These are phyloP conservation scores for Talaromyces wortmannii DNA, from an alignment of 495 filamentous ascomycete genomes.

Conservation along the genomic window DNA sequence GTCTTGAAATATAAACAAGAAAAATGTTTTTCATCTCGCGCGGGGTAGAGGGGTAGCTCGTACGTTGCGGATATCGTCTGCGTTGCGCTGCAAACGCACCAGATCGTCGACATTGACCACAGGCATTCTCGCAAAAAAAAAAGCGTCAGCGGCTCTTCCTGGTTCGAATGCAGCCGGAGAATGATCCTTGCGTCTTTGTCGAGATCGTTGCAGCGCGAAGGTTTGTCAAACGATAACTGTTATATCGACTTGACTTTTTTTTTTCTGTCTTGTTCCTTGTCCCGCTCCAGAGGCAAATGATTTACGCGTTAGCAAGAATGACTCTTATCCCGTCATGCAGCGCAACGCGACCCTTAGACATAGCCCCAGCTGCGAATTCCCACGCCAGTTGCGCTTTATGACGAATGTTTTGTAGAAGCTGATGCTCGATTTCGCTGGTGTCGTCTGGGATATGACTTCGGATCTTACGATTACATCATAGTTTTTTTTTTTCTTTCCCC, in stretches of 20 bases:
- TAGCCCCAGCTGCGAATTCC: background rate
- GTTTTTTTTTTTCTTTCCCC: background rate
- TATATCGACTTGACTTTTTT: background rate
- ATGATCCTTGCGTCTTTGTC: background rate
- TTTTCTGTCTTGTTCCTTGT: background rate
- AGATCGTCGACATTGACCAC: slow-evolving; percentile 83
- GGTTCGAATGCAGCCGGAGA: background rate
- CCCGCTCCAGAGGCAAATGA: background rate
- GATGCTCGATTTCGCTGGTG: background rate
- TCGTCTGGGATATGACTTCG: background rate
- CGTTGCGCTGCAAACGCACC: slow-evolving; percentile 73
- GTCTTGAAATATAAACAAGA: background rate
- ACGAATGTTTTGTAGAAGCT: too few species aligned
- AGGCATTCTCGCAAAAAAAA: slow-evolving; percentile 56
- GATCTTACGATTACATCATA: background rate
- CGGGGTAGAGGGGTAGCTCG: slow-evolving; percentile 31
- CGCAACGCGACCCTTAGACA: background rate
- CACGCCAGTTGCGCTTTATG: background rate
- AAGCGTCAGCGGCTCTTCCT: background rate
- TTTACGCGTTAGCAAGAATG: background rate
- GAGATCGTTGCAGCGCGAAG: background rate
- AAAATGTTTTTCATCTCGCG: slow-evolving; percentile 14
- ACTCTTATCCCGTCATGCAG: background rate
- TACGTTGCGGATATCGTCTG: slow-evolving; percentile 87
- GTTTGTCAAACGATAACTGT: background rate